These are phyloP conservation scores for Aureobasidium leucospermi DNA, from an alignment of 2,329 filamentous ascomycete genomes.

Conservation along the genomic window DNA sequence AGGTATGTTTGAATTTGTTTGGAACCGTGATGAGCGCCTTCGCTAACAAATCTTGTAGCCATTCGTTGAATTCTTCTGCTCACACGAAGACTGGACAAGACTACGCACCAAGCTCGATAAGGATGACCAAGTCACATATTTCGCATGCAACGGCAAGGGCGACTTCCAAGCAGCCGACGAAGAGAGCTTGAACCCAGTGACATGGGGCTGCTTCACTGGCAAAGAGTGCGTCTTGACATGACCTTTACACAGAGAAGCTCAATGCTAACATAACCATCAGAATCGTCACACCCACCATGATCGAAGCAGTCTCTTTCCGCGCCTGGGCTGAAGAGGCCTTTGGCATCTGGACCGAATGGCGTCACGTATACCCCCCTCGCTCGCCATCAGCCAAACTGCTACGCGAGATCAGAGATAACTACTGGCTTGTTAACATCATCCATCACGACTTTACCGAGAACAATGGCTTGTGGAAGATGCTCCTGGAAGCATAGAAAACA, in stretches of 20 bases:
- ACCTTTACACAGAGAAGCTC: background rate
- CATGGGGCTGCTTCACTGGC: slow-evolving; percentile 90
- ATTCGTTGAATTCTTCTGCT: slow-evolving; percentile 94
- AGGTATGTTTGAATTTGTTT: slow-evolving; percentile 33
- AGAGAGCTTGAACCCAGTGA: slow-evolving; percentile 81
- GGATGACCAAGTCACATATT: slow-evolving; percentile 70
- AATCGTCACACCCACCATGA: slow-evolving; percentile 92
- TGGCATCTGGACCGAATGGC: slow-evolving; percentile 92
- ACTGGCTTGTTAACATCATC: slow-evolving; percentile 87
- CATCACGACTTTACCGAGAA: slow-evolving; percentile 69
- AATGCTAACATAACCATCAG: background rate
- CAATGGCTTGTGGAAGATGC: slow-evolving; percentile 64
- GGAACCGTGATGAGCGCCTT: background rate
- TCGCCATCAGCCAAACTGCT: slow-evolving; percentile 66
- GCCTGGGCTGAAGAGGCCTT: slow-evolving; percentile 96
- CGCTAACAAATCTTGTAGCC: slow-evolving; percentile 35
- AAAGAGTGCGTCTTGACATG: slow-evolving; percentile 53
- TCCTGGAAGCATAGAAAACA: slow-evolving; percentile 36
- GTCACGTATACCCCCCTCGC: slow-evolving; percentile 71
- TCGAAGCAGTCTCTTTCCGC: slow-evolving; percentile 87
- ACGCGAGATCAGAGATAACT: slow-evolving; percentile 57
- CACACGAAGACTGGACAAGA: slow-evolving; percentile 60
- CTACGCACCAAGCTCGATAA: slow-evolving; percentile 61
- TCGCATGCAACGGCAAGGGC: slow-evolving; percentile 71
- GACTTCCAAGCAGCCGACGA: slow-evolving; percentile 64